Percentiles rank a stretch among this genome's conserved stretches.
Evolutionary conservation across 2,329 filamentous ascomycete species (phyloP).

Genomic region (Dactylellina cionopaga): DNA sequence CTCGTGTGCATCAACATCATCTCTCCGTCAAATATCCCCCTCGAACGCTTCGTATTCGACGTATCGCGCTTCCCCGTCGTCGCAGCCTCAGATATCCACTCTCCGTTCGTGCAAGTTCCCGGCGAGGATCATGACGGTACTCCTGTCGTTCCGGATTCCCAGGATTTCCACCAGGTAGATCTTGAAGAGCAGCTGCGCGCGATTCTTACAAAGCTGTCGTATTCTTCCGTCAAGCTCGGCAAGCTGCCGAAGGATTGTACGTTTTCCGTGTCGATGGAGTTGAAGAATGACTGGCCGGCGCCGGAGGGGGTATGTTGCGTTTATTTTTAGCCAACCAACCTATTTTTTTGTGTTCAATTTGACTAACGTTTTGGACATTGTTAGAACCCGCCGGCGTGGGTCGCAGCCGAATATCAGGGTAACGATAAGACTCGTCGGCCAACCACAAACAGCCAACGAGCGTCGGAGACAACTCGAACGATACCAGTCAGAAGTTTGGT

Average conservation of each 20-base stretch:
- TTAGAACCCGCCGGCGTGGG: slow-evolving; percentile 62
- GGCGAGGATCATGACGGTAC: slow-evolving; percentile 29
- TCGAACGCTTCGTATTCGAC: slow-evolving; percentile 72
- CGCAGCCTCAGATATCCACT: slow-evolving; percentile 59
- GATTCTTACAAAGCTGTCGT: slow-evolving; percentile 71
- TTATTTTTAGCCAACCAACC: not conserved
- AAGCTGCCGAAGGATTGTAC: slow-evolving; percentile 73
- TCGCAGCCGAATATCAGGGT: slow-evolving; percentile 53
- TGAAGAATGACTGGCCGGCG: slow-evolving; percentile 70
- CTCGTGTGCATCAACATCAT: slow-evolving; percentile 60
- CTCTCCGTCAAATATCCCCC: slow-evolving; percentile 58
- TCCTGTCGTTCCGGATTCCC: slow-evolving; percentile 56
- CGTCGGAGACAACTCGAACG: slow-evolving; percentile 20
- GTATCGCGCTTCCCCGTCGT: slow-evolving; percentile 66
- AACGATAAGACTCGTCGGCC: slow-evolving; percentile 3
- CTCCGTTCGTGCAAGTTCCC: slow-evolving; percentile 58
- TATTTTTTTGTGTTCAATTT: not conserved
- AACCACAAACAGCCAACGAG: slow-evolving; percentile 1
- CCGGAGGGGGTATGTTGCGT: slow-evolving; percentile 68
- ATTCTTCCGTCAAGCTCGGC: slow-evolving; percentile 68
- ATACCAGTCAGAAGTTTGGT: slow-evolving; percentile 24
- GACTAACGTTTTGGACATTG: not conserved
- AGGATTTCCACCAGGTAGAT: slow-evolving; percentile 65
- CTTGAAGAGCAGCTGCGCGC: slow-evolving; percentile 78
- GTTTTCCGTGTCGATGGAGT: slow-evolving; percentile 79